Base-by-base conservation (phyloP, 805 yeast species). In the Lipomyces spencermartinsiae region DNA sequence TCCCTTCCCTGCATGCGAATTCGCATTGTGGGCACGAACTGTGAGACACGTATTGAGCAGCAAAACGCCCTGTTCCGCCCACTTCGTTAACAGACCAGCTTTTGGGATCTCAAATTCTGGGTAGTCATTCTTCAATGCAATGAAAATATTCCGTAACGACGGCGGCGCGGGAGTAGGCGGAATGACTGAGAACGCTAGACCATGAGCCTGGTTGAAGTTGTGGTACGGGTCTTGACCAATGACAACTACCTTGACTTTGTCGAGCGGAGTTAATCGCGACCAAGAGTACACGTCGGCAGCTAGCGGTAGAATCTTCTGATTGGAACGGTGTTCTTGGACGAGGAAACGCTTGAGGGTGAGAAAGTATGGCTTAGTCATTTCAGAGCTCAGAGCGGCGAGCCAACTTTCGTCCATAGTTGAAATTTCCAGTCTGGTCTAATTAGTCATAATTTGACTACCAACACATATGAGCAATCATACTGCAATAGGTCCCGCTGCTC, bases 171-270 rank as follows among this genome's bases (percentile, higher is more conserved):
- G 86, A 0, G 92, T 88, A 0, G 97, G 97, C 39, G 90, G 89
- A 65, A 87, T 83, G 0, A 95, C 98, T 25, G 96, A 90, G 74
- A 95, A 95, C 2, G 99, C 98, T 35, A 95, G 80, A 0, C 99
- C 99, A 76, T 95, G 99, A 0, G 99, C 99, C 78, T 95, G 99
- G 76, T 91, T 90, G 73, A 79, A 79, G 77, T 93, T 92, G 78
- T 95, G 99, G 77, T 95, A 95, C 0, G 99, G 99, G 77, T 95
- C 99, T 78, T 95, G 99, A 0, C 99, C 99, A 58, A 95, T 81
- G 12, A 95, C 85, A 0, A 95, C 84, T 34, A 94, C 95, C 74
- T 87, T 88, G 22, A 93, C 90, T 2, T 84, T 77, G 3, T 86
- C 81, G 25, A 94, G 80, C 0, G 97, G 97, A 0, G 98, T 92